Conservation (phyloP, 208 protist genomes). For the Trypanosoma boissoni region DNA sequence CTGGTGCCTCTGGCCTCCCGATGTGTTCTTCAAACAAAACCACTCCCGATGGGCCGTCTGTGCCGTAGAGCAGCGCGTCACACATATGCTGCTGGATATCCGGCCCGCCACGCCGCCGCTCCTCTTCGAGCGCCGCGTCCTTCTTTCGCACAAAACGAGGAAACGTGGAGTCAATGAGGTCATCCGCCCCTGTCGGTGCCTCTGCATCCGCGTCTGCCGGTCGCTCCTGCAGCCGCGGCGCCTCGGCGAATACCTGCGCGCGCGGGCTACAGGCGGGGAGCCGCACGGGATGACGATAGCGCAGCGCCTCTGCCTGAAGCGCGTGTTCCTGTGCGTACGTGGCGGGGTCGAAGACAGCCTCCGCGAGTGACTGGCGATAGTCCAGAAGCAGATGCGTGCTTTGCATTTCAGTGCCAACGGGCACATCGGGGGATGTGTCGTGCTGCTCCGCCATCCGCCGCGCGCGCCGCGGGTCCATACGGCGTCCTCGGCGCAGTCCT, state of each 20-base stretch:
- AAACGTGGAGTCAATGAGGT: constrained; percentile 64
- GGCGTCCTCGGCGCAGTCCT: constrained; percentile 53
- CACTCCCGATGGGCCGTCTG: constrained; percentile 20
- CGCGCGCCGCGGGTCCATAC: constrained; percentile 69
- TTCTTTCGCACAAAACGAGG: constrained; percentile 42
- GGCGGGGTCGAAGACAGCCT: constrained; percentile 45
- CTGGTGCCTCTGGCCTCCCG: constrained; percentile 23
- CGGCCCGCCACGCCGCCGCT: constrained; percentile 66
- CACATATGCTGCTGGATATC: constrained; percentile 55
- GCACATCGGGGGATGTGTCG: neutral
- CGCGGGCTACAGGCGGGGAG: constrained; percentile 39
- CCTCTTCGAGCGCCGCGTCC: constrained; percentile 63
- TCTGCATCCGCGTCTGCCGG: neutral
- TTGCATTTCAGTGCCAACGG: constrained; percentile 28
- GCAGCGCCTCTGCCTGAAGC: constrained; percentile 64
- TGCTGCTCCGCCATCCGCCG: constrained; percentile 30
- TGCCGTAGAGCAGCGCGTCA: constrained; percentile 43
- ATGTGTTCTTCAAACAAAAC: constrained; percentile 60
- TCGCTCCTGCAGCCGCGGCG: constrained; percentile 10
- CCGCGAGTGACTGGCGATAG: constrained; percentile 31
- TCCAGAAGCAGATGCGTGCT: constrained; percentile 61
- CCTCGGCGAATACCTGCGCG: constrained; percentile 46
- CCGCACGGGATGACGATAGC: constrained; percentile 57
- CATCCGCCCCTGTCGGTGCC: constrained; percentile 33
- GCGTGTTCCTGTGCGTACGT: constrained; percentile 51